phyloP scores from a whole-genome alignment of 2,329 filamentous ascomycete species.

The Aureobasidium sp. region DNA sequence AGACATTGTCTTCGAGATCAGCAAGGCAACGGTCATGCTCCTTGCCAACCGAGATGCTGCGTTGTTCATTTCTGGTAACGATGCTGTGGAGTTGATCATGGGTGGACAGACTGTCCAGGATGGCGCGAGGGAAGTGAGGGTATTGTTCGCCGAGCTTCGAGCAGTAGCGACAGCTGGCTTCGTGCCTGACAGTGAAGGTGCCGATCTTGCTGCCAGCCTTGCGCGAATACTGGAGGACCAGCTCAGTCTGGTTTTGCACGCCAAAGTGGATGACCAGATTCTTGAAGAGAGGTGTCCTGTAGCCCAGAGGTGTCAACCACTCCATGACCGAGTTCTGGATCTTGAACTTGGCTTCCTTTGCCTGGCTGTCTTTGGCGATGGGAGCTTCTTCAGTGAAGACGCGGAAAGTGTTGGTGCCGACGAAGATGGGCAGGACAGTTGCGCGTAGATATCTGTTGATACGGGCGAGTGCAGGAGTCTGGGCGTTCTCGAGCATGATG shows the following conservation, averaged over 20 bases:
- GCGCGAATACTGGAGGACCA: background rate
- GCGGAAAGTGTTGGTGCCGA: background rate
- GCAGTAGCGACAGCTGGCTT: background rate
- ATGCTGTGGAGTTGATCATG: background rate
- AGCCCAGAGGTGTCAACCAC: background rate
- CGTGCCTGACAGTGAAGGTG: background rate
- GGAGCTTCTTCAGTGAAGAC: background rate
- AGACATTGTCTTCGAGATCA: background rate
- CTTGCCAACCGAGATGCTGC: background rate
- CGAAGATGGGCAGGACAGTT: background rate
- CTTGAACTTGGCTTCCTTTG: background rate
- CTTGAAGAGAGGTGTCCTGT: slow-evolving; percentile 1
- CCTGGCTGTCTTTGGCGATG: background rate
- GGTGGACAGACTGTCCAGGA: background rate
- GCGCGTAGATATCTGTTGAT: background rate
- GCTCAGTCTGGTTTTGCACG: background rate
- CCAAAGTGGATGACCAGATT: background rate
- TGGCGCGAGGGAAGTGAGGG: background rate
- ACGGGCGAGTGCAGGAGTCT: background rate
- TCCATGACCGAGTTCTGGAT: background rate
- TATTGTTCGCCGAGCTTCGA: background rate
- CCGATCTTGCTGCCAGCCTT: background rate
- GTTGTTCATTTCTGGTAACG: background rate
- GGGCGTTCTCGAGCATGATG: background rate
- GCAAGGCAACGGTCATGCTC: background rate